A percentile compares a stretch with the other conserved stretches of the same genome.
Evolutionary conservation across 768 basidiomycete species (phyloP).

Genomic region (Lepiota venenata): DNA sequence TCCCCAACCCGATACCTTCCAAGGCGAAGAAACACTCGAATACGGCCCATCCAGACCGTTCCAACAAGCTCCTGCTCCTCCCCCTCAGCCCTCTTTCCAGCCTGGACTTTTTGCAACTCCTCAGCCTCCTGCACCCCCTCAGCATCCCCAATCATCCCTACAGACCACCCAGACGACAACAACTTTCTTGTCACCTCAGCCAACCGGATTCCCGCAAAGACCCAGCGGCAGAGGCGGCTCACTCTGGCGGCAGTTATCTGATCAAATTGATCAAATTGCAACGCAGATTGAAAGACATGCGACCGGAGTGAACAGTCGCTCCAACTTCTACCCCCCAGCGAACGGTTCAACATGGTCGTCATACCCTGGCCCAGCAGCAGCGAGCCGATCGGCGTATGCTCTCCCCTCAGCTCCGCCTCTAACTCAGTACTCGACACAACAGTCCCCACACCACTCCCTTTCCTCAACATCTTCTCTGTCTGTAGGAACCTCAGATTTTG

Average conservation of each 20-base stretch:
- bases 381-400: neutral
- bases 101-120: too few relatives aligned
- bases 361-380: neutral
- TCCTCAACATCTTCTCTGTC: conserved; percentile 11
- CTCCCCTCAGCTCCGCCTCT: neutral
- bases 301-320: neutral
- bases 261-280: neutral
- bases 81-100: too few relatives aligned
- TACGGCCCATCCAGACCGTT: too few relatives aligned
- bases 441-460: conserved; percentile 22
- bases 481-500: conserved; percentile 44
- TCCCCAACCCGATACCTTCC: too few relatives aligned
- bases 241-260: neutral
- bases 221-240: neutral
- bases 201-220: neutral
- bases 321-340: neutral
- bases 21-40: too few relatives aligned
- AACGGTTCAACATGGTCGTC: neutral
- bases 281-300: neutral
- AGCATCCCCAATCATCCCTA: too few relatives aligned
- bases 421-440: conserved; percentile 3
- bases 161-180: neutral
- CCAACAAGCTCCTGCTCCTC: too few relatives aligned
- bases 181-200: neutral
- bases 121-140: too few relatives aligned